Evolutionary conservation across 2,329 filamentous ascomycete species (phyloP), one percentile per base, ranked within the genome.

Genomic region (Cadophora gregata): DNA sequence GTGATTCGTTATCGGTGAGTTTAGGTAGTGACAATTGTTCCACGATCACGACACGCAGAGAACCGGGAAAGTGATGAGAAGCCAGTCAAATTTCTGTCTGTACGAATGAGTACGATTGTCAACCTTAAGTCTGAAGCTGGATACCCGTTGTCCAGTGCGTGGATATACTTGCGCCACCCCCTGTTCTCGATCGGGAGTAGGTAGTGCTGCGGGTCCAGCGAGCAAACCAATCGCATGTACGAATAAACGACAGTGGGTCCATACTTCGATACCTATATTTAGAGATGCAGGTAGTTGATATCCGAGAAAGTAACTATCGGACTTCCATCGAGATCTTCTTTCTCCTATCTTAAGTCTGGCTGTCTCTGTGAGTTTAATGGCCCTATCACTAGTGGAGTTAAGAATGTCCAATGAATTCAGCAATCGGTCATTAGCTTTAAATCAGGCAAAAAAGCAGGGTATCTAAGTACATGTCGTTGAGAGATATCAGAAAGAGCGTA

Each of bases 181-280:
- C 38, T 38, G 8, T 9, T 29, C 48, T 51, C 5, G 10, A 51
- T 51, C 25, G 25, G 48, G 53, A 55, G 12, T 12, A 29, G 38
- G 12, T 12, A 29, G 38, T 38, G 7, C 53, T 36, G 29, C 27
- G 51, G 16, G 12, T 36, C 29, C 24, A 29, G 24, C 33, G 19
- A 56, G 16, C 53, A 7, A 12, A 24, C 53, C 53, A 56, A 56
- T 56, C 10, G 27, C 21, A 24, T n/a, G 31, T 4, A 25, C 16
- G 53, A 7, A 56, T 56, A 33, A 36, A 56, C 53, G 53, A 56
- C 19, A 19, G 53, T 14, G 53, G 53, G 53, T 16, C 19, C n/a
- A 45, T 21, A 45, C 9, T 4, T 21, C 16, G n/a, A n/a, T 21
- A 42, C 8, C 14, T 12, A 42, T 12, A 36, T 36, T 36, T 36